These are phyloP conservation scores for Nothophaeocryptopus gaeumannii DNA, from an alignment of 2,329 filamentous ascomycete genomes.

Conservation along the genomic window DNA sequence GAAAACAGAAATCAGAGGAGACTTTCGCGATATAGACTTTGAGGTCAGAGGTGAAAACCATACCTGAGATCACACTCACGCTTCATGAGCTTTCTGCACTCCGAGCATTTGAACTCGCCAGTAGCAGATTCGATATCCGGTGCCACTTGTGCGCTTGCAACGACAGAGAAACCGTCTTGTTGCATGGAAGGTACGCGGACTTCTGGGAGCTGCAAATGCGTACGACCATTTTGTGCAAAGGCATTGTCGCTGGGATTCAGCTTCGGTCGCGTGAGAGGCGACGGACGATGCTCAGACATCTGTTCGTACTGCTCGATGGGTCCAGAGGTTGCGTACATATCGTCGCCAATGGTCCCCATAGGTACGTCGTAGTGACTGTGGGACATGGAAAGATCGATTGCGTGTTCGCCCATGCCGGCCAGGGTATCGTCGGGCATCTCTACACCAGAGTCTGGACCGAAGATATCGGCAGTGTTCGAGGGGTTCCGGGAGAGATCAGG, in stretches of 20 bases:
- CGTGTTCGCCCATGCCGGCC: constrained; percentile 16
- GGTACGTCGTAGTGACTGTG: background rate
- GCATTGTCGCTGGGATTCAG: too few relatives aligned
- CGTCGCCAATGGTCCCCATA: too few relatives aligned
- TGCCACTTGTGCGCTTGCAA: too few relatives aligned
- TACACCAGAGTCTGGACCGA: constrained; percentile 6
- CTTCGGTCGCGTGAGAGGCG: too few relatives aligned
- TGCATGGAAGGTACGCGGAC: too few relatives aligned
- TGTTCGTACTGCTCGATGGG: too few relatives aligned
- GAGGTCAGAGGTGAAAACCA: constrained; percentile 9
- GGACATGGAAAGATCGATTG: constrained; percentile 2
- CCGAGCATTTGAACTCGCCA: constrained; percentile 9
- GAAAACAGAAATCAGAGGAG: background rate
- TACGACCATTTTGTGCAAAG: too few relatives aligned
- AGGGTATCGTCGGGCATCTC: constrained; percentile 12
- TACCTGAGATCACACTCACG: constrained; percentile 43
- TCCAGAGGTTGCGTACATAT: too few relatives aligned
- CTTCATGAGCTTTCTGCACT: constrained; percentile 24
- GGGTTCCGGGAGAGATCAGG: background rate
- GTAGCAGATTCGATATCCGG: background rate
- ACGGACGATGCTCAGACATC: too few relatives aligned
- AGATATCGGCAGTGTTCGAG: background rate
- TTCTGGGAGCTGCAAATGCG: too few relatives aligned
- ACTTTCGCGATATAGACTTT: background rate
- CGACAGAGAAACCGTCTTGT: too few relatives aligned